Evolutionary conservation across 495 filamentous ascomycete genomes (phyloP), one percentile per base, ranked within the genome.

Genomic region (Podospora appendiculata): DNA sequence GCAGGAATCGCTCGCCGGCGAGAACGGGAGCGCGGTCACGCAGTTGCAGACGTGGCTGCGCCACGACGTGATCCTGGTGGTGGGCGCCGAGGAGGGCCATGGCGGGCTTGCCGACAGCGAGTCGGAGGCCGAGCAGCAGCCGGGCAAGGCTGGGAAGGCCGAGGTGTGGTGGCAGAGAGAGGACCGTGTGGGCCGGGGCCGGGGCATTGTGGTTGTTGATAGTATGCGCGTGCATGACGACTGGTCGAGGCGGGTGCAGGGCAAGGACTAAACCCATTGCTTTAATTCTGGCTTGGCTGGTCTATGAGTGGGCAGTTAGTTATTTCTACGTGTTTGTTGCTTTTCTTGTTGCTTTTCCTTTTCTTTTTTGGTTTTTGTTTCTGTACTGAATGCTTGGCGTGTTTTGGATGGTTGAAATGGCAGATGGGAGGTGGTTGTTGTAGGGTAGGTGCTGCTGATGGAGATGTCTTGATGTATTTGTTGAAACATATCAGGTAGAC

Each of bases 51-150:
- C 81, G 1, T 96, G 90, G 90, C 83, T 95, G 18, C 77, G 88
- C 32, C 86, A 90, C 60, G 83, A 89, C 42, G 76, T 95, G 32
- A 79, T 95, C 25, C 65, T 81, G 45, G 86, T 95, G 3, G 87
- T 95, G 17, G 90, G 89, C 7, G 87, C 86, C 48, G 88, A 90
- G 53, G 84, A 84, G 54, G 90, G 87, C 14, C 82, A 88, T 33
- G 89, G 89, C 19, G 90, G 89, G 1, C 75, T 96, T 38, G 88
- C 90, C 1, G 91, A 96, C 64, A 95, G 89, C 53, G 90, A 95
- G 52, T 90, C 90, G 34, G 90, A 96, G 64, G 69, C 72, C 0
- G 80, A 83, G 58, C 63, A 63, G 48, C 65, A 10, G 3, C 36
- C 36, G 1, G 77, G 81, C 48, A 73, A 74, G 13, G 41, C 41